Base-by-base conservation (phyloP, 2,329 filamentous ascomycete species). In the Nemania serpens region DNA sequence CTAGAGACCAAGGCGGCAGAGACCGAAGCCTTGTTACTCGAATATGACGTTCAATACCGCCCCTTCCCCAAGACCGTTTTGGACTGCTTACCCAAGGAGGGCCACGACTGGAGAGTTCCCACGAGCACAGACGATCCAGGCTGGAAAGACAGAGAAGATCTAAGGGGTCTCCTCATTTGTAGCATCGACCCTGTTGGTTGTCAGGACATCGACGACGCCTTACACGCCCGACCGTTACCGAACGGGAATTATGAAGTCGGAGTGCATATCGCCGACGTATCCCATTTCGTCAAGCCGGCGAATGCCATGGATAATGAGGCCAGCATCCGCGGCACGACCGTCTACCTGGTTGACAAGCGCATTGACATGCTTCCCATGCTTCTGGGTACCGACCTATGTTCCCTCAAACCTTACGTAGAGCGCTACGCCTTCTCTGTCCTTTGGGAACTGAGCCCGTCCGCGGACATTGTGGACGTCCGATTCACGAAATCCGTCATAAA, bases 321-420 rank as follows among this genome's bases (percentile, higher is more conserved):
- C 2, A 95, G 92, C 72, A 87, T 96, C 71, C 89, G 95, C 70
- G 95, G 95, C 64, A 98, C 95, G 4, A 98, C 94, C 0, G 95
- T 99, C 29, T 99, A 99, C 74, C 82, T 99, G 15, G 95, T 99
- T 2, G 95, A 99, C 77, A 99, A 99, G 82, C 93, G 95, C 70
- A 99, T 99, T 70, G 96, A 99, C 80, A 99, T 99, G 96, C 84
- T 99, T 75, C 96, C 96, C 1, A 93, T 93, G 84, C 88, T 99
- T 34, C 88, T 99, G 12, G 95, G 95, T 59, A 99, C 95, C 0
- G 93, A 99, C 71, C 82, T 99, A 1, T 99, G 95, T 78, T 99
- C 95, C 0, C 81, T 99, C 18, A 98, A 98, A 76, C 95, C 95
- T 0, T 95, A 97, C 70, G 93, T 99, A n/a, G 95, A 99, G 78